Conservation (phyloP, 768 basidiomycete species). For the Mycena albidolilacea region DNA sequence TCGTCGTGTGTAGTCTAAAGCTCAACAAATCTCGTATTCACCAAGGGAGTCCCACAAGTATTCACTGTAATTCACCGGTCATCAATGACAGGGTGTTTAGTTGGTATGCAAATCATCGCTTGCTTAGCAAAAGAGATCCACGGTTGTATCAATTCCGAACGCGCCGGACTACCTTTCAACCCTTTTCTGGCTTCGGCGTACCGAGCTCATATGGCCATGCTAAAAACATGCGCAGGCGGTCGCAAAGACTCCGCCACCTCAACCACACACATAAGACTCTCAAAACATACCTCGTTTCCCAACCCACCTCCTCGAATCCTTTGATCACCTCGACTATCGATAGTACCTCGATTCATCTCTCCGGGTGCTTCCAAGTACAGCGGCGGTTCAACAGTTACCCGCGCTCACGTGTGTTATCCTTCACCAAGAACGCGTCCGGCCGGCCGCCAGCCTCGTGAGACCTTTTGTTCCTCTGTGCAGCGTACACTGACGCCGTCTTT, state of each 20-base stretch:
- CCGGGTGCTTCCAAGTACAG: not conserved
- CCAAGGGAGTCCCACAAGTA: no score
- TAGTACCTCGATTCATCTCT: not conserved
- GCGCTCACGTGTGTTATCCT: constrained; percentile 15
- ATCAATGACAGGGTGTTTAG: not conserved
- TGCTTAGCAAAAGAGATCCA: not conserved
- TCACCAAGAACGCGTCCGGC: constrained; percentile 22
- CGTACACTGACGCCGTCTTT: not conserved
- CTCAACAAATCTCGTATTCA: no score
- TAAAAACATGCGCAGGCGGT: constrained; percentile 1
- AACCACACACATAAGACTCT: constrained; percentile 2
- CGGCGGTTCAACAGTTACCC: constrained; percentile 23
- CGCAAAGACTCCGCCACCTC: not conserved
- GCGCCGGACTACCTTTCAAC: not conserved
- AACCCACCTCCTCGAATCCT: not conserved
- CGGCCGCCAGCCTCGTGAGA: constrained; percentile 24
- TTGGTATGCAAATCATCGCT: constrained; percentile 2
- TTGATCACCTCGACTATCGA: no score
- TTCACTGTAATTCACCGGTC: no score
- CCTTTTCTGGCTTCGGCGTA: constrained; percentile 30
- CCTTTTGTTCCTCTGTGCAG: constrained; percentile 10
- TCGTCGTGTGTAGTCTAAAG: no score
- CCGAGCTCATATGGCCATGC: constrained; percentile 18
- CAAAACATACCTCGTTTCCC: not conserved
- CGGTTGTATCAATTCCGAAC: not conserved